Evolutionary conservation across 176 grass and related monocot species (phyloP), one percentile per base, ranked within the genome.

Genomic region (Ampelocalamus luodianensis): DNA sequence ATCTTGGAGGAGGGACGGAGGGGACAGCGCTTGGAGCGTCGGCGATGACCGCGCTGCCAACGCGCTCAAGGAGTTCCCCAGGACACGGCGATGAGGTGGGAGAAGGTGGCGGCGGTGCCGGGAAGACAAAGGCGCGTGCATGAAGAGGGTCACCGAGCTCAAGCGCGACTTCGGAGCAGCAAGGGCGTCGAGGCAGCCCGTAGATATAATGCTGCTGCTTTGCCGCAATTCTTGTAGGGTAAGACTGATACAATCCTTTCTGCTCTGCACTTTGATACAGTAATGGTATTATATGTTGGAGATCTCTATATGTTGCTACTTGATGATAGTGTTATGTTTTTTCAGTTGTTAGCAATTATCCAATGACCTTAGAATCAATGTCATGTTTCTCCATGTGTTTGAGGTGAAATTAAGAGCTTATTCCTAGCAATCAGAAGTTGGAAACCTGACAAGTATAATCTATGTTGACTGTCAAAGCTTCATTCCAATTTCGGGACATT

Each of bases 1-100:
- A 32, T 78, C 67, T 66, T 20, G 16, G 69, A 45, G 78, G 68
- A 82, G 86, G 55, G 85, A 89, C 53, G 54, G 50, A 12, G 70
- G 10, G 10, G 83, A 85, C 15, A 14, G 64, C 4, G 42, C 37
- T 53, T 98, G 96, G 96, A 95, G 80, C 58, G 44, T 87, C 1
- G 79, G 85, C 5, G 96, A 98, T 82, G 96, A 98, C 68, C 69
- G 94, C 91, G 2, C 73, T 95, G 81, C 91, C 95, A 98, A 95
- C 32, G 93, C 96, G 16, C 88, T 98, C 63, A 95, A 98, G 86
- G 91, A 89, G 65, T 98, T 98, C 76, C 89, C 96, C 5, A 98
- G 80, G 93, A 95, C 63, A 94, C 75, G 10, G 0, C 82, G 0
- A 93, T 95, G 93, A 91, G 96, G 82, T 98, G 96, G 96, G 96